A percentile compares a stretch with the other conserved stretches of the same genome.
Conservation (phyloP, 1,284 basidiomycete genomes). For the Apiotrichum domesticum region DNA sequence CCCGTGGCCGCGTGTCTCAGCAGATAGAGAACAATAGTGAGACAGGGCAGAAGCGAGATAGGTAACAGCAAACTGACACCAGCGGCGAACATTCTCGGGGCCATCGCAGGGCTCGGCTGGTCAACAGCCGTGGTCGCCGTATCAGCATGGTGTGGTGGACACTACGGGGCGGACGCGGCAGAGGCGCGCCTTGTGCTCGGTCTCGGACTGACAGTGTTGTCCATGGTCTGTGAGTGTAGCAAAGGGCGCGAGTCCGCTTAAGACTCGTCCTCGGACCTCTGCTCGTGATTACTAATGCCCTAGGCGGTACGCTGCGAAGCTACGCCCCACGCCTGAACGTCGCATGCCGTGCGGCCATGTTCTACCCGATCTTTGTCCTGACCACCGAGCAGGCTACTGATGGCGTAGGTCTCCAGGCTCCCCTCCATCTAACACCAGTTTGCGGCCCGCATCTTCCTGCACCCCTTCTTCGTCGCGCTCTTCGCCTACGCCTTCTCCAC, state of each 20-base stretch:
- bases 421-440: slow-evolving; percentile 1
- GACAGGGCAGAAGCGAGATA: neutral
- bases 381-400: slow-evolving; percentile 33
- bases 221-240: slow-evolving; percentile 25
- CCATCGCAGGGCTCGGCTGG: slow-evolving; percentile 36
- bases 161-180: slow-evolving; percentile 28
- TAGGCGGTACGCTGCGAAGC: slow-evolving; percentile 41
- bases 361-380: slow-evolving; percentile 44
- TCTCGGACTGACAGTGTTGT: slow-evolving; percentile 34
- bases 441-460: slow-evolving; percentile 21
- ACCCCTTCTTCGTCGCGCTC: slow-evolving; percentile 39
- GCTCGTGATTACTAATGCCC: neutral
- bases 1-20: slow-evolving; percentile 33
- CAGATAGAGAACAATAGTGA: slow-evolving; percentile 41
- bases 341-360: slow-evolving; percentile 38
- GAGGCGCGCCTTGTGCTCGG: slow-evolving; percentile 32
- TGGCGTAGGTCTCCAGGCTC: slow-evolving; percentile 10
- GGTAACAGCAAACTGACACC: neutral
- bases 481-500: slow-evolving; percentile 40
- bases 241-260: too few relatives aligned
- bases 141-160: slow-evolving; percentile 30
- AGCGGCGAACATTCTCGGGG: slow-evolving; percentile 24
- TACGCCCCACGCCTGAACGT: slow-evolving; percentile 35
- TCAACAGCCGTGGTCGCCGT: slow-evolving; percentile 34
- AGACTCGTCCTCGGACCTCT: too few relatives aligned